phyloP scores from a whole-genome alignment of 2,329 filamentous ascomycete genomes.

The Lecanicillium sp. region DNA sequence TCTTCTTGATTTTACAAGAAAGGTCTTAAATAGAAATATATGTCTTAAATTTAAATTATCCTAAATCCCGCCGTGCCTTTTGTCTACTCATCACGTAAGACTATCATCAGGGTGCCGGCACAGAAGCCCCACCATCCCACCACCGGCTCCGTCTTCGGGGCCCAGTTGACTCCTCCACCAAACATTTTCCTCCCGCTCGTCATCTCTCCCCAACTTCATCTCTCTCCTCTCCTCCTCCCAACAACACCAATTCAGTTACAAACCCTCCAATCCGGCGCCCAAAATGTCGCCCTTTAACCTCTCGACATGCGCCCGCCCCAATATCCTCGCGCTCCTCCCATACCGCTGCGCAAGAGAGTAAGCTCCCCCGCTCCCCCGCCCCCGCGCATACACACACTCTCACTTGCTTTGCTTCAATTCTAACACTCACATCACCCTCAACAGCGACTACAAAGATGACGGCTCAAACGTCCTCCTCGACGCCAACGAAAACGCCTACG shows the following conservation, averaged over 20 bases:
- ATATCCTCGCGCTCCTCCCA: conserved; percentile 68
- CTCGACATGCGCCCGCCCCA: conserved; percentile 64
- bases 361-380: conserved; percentile 23
- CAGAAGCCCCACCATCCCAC: background rate
- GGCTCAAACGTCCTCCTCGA: conserved; percentile 93
- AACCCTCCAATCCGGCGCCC: conserved; percentile 1
- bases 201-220: background rate
- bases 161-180: background rate
- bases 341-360: conserved; percentile 79
- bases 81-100: too few relatives aligned
- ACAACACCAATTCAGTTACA: background rate
- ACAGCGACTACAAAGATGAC: conserved; percentile 96
- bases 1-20: too few relatives aligned
- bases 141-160: conserved; percentile 2
- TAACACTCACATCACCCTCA: conserved; percentile 11
- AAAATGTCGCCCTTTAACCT: conserved; percentile 61
- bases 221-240: background rate
- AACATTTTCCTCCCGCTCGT: background rate
- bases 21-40: too few relatives aligned
- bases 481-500: conserved; percentile 95
- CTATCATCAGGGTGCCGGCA: too few relatives aligned
- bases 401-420: conserved; percentile 12
- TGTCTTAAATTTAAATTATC: too few relatives aligned
- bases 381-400: conserved; percentile 3
- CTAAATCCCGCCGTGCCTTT: too few relatives aligned